phyloP scores from a whole-genome alignment of 1,284 basidiomycete genomes.

The Phenoliferia sp. region DNA sequence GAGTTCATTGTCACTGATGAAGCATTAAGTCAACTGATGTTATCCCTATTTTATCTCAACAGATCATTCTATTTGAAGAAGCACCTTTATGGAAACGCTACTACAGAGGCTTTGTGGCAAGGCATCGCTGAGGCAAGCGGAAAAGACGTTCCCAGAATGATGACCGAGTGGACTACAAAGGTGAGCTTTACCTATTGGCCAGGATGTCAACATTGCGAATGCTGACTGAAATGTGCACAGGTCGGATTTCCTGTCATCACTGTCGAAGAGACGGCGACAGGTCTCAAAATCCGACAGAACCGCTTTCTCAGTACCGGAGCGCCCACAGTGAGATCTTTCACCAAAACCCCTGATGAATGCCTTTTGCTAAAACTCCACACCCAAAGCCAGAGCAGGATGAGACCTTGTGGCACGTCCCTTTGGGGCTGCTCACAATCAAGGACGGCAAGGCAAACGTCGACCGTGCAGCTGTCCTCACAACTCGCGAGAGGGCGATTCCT shows the following conservation, averaged over 20 bases:
- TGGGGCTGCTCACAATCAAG: slow-evolving; percentile 66
- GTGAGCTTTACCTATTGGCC: slow-evolving; percentile 32
- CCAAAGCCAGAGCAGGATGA: slow-evolving; percentile 68
- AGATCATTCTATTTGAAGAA: slow-evolving; percentile 73
- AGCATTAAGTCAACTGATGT: background rate
- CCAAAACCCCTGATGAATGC: too few species aligned
- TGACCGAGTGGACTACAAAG: slow-evolving; percentile 91
- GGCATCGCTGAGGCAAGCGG: slow-evolving; percentile 77
- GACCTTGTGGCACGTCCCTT: slow-evolving; percentile 83
- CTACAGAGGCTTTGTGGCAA: slow-evolving; percentile 83
- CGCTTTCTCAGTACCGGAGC: slow-evolving; percentile 85
- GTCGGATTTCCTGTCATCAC: slow-evolving; percentile 57
- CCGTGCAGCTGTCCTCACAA: slow-evolving; percentile 46
- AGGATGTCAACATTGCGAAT: background rate
- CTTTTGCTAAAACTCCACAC: background rate
- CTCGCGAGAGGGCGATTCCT: background rate
- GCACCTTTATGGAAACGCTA: slow-evolving; percentile 74
- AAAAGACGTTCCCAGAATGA: slow-evolving; percentile 70
- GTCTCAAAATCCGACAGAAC: slow-evolving; percentile 64
- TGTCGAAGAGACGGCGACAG: slow-evolving; percentile 68
- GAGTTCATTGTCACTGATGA: background rate
- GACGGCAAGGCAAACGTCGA: slow-evolving; percentile 52
- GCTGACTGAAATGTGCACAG: background rate
- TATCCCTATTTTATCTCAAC: background rate
- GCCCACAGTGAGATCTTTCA: slow-evolving; percentile 45